phyloP scores from a whole-genome alignment of 495 filamentous ascomycete species.

The Saxophila tyrrhenica region DNA sequence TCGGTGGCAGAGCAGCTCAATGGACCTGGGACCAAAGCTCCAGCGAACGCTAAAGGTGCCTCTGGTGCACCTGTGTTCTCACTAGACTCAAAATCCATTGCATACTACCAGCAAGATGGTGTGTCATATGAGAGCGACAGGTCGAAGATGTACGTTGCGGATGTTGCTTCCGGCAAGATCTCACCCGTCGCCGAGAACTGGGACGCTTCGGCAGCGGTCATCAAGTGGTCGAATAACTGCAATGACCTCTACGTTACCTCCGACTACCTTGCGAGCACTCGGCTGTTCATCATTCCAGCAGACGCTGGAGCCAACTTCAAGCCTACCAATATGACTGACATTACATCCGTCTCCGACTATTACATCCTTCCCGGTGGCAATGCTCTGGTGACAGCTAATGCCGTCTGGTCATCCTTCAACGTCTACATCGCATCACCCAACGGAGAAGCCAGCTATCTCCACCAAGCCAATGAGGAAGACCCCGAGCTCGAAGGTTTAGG shows the following conservation, averaged over 20 bases:
- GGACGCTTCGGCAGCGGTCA: conserved; percentile 31
- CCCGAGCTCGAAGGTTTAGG: conserved; percentile 1
- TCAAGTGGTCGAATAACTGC: conserved; percentile 31
- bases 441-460: background rate
- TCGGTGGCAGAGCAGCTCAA: conserved; percentile 33
- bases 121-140: conserved; percentile 31
- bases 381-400: conserved; percentile 8
- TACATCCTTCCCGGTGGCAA: conserved; percentile 18
- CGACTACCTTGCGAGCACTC: conserved; percentile 26
- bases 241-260: conserved; percentile 26
- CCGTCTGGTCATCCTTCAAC: background rate
- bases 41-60: conserved; percentile 45
- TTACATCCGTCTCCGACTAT: conserved; percentile 21
- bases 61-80: conserved; percentile 64
- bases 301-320: conserved; percentile 27
- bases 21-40: background rate
- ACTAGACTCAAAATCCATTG: conserved; percentile 46
- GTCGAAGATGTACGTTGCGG: conserved; percentile 31
- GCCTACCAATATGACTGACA: conserved; percentile 13
- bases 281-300: conserved; percentile 29
- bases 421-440: background rate
- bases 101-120: conserved; percentile 36
- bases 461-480: conserved; percentile 4
- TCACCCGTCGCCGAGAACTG: conserved; percentile 29
- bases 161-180: conserved; percentile 26